Base-by-base conservation (phyloP, 2,329 filamentous ascomycete genomes). In the Pezicula neosporulosa region DNA sequence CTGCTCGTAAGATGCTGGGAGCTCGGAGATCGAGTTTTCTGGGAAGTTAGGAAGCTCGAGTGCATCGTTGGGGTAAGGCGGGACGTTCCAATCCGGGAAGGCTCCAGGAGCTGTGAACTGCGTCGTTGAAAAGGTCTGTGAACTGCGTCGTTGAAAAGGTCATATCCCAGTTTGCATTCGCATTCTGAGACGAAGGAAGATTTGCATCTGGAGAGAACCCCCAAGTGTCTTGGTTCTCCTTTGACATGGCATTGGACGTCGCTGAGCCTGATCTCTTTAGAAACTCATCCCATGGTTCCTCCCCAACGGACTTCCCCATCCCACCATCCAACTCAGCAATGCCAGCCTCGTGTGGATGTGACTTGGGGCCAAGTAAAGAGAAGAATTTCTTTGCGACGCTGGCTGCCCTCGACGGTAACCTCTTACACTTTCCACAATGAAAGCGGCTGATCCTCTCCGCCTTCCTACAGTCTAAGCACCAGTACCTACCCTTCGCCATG, bases 361-460 rank as follows among this genome's bases (percentile, higher is more conserved):
- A 47, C 44, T 53, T 60, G 7, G 56, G 49, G 33, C 61, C 61
- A 16, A 64, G 51, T 36, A 55, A 59, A 6, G 60, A 60, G 44
- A 64, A 63, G 42, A 64, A 60, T 37, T 53, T 64, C 52, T 62
- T 64, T 9, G 60, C 60, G 3, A 62, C 61, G 8, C 58, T 60
- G 12, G 61, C 59, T 13, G 58, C 59, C 27, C 54, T 42, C 7
- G 60, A 60, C 35, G 59, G 58, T 4, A 51, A 44, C 8, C 59
- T 57, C 47, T 60, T 59, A 39, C 60, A 62, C 55, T 56, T 37
- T 49, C 55, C 57, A 42, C 60, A 63, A 41, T 57, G 52, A 35
- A 59, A 59, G 12, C 58, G 62, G 3, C 61, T 59, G 8, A 63
- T 54, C 6, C 56, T 48, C 42, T 64, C 60, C 1, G 57, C 53